These are phyloP conservation scores for Penicillium occitanis DNA, from an alignment of 2,329 filamentous ascomycete genomes.

Conservation along the genomic window DNA sequence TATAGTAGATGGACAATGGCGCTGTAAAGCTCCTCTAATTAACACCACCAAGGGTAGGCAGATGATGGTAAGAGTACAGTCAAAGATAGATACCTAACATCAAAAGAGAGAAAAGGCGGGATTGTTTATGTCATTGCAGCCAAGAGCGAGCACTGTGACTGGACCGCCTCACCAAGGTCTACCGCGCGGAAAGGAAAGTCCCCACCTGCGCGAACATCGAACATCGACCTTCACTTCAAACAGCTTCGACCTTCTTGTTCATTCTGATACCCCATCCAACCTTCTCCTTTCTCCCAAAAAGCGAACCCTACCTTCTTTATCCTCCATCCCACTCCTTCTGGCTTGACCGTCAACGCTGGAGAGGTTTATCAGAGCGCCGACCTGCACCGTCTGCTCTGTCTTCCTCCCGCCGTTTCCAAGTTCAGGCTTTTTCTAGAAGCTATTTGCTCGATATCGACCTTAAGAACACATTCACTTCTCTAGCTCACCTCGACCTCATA, in stretches of 20 bases:
- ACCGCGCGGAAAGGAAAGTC: slow-evolving; percentile 16
- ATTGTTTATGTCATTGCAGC: slow-evolving; percentile 4
- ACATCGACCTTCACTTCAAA: slow-evolving; percentile 56
- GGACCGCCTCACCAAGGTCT: background rate
- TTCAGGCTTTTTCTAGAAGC: slow-evolving; percentile 16
- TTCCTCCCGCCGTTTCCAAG: slow-evolving; percentile 22
- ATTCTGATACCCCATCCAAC: slow-evolving; percentile 4
- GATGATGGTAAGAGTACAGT: background rate
- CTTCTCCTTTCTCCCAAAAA: slow-evolving; percentile 21
- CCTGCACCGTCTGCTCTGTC: slow-evolving; percentile 45
- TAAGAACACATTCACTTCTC: slow-evolving; percentile 2
- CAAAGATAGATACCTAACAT: background rate
- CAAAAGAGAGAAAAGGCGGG: background rate
- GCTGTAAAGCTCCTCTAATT: background rate
- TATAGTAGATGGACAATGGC: background rate
- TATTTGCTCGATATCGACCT: slow-evolving; percentile 4
- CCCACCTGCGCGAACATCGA: slow-evolving; percentile 15
- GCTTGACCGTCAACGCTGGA: background rate
- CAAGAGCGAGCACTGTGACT: background rate
- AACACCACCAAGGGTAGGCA: background rate
- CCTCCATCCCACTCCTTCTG: slow-evolving; percentile 18
- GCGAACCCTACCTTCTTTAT: background rate
- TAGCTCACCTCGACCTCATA: background rate
- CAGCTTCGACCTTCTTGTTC: slow-evolving; percentile 21
- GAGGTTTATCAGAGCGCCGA: slow-evolving; percentile 32